phyloP scores from a whole-genome alignment of 345 rosid genomes.

The Turnera subulata region DNA sequence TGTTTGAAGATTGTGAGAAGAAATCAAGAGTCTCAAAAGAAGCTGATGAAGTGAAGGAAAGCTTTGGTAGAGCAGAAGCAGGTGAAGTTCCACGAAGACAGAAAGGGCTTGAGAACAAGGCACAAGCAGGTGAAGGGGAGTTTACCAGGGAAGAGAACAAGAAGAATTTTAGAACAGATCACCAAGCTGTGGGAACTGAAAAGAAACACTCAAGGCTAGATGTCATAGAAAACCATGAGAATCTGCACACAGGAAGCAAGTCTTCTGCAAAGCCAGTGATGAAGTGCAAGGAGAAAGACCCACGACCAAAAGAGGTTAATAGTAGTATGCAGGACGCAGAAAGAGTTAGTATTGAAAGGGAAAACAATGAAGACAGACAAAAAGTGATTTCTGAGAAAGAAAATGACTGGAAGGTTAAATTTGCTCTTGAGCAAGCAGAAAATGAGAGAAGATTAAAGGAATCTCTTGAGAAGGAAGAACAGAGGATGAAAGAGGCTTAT shows the following conservation, averaged over 20 bases:
- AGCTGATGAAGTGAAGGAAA: constrained; percentile 18
- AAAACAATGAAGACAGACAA: background rate
- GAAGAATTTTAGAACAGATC: constrained; percentile 28
- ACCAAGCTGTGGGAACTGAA: constrained; percentile 31
- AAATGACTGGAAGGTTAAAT: constrained; percentile 8
- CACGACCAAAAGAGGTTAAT: constrained; percentile 16
- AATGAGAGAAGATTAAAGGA: constrained; percentile 20
- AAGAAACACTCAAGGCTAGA: constrained; percentile 30
- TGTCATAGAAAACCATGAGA: constrained; percentile 30
- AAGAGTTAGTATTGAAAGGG: background rate
- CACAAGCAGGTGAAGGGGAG: constrained; percentile 34
- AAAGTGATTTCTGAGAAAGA: constrained; percentile 4
- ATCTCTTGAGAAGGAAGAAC: constrained; percentile 31
- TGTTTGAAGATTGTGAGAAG: constrained; percentile 27
- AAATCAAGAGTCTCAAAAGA: constrained; percentile 10
- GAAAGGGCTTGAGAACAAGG: constrained; percentile 28
- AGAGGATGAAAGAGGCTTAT: constrained; percentile 29
- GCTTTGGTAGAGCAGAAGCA: constrained; percentile 24
- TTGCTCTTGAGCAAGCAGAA: constrained; percentile 4
- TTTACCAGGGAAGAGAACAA: constrained; percentile 32
- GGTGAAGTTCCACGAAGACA: constrained; percentile 33
- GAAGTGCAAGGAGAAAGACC: constrained; percentile 31
- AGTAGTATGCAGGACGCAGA: constrained; percentile 21
- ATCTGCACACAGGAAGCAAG: constrained; percentile 28
- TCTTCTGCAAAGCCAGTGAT: constrained; percentile 26